Percentiles rank a stretch among this genome's conserved stretches.
Conservation (phyloP, 192 early-diverging fungal species). For the Kappamyces sp. region DNA sequence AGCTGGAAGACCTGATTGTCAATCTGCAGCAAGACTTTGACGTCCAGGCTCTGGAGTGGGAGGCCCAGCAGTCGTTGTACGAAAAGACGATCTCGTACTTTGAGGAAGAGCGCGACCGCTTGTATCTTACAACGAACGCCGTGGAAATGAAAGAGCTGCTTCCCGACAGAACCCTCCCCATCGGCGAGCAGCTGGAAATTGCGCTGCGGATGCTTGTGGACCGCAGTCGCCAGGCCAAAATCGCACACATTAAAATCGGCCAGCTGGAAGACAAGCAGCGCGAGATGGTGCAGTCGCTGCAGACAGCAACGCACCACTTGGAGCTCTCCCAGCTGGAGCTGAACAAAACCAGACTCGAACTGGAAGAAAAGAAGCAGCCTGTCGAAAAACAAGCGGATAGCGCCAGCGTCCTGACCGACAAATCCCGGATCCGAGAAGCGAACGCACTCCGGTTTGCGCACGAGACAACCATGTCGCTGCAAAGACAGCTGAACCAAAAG, state of each 20-base stretch:
- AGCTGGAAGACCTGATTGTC: slow-evolving; percentile 22
- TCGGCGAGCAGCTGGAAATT: slow-evolving; percentile 46
- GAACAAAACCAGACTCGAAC: slow-evolving; percentile 12
- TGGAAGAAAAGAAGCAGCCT: slow-evolving; percentile 11
- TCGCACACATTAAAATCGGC: slow-evolving; percentile 1
- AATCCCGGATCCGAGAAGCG: slow-evolving; percentile 24
- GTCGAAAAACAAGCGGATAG: slow-evolving; percentile 3
- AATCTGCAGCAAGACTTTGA: slow-evolving; percentile 32
- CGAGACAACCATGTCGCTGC: slow-evolving; percentile 36
- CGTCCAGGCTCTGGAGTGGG: slow-evolving; percentile 41
- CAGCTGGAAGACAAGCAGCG: neutral
- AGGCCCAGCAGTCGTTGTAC: slow-evolving; percentile 34
- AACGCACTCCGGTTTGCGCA: slow-evolving; percentile 34
- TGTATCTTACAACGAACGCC: slow-evolving; percentile 30
- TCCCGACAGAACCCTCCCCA: slow-evolving; percentile 40
- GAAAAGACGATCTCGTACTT: slow-evolving; percentile 26
- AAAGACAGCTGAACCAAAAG: slow-evolving; percentile 37
- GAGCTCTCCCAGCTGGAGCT: slow-evolving; percentile 27
- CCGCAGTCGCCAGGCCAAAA: slow-evolving; percentile 20
- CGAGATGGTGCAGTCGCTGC: neutral
- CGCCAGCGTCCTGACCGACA: neutral
- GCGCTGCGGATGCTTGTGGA: slow-evolving; percentile 39
- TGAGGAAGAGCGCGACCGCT: slow-evolving; percentile 46
- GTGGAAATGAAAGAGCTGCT: slow-evolving; percentile 34
- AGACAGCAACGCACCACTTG: slow-evolving; percentile 14